A percentile compares a stretch with the other conserved stretches of the same genome.
Evolutionary conservation across 2,329 filamentous ascomycete genomes (phyloP).

Genomic region (Fusarium sp.): DNA sequence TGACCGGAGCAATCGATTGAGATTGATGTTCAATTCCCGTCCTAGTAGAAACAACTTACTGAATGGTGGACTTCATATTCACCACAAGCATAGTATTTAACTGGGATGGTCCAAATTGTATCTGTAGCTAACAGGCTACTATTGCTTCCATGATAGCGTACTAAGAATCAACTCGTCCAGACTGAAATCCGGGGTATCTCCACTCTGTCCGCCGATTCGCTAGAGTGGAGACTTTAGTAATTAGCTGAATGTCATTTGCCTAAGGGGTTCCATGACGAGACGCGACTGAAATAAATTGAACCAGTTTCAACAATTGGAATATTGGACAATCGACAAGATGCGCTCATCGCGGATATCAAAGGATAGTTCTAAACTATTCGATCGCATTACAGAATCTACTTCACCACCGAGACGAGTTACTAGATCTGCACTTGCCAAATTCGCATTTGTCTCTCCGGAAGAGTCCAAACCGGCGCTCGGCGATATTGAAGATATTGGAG

Average conservation of each 20-base stretch:
- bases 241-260: conserved; percentile 19
- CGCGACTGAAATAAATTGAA: conserved; percentile 18
- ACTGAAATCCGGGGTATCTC: conserved; percentile 33
- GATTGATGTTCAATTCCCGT: neutral
- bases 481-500: conserved; percentile 71
- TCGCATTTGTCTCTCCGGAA: conserved; percentile 55
- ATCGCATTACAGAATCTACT: conserved; percentile 49
- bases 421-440: conserved; percentile 63
- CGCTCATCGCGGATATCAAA: conserved; percentile 69
- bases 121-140: neutral
- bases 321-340: conserved; percentile 56
- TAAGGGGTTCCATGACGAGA: conserved; percentile 23
- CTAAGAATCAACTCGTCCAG: conserved; percentile 9
- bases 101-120: neutral
- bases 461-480: conserved; percentile 40
- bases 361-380: conserved; percentile 70
- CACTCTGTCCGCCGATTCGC: conserved; percentile 18
- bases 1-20: neutral
- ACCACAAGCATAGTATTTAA: neutral
- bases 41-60: neutral
- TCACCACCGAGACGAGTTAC: conserved; percentile 61
- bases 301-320: conserved; percentile 3
- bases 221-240: conserved; percentile 28
- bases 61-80: too few species aligned
- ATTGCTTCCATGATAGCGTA: conserved; percentile 7